Percentiles rank a stretch among this genome's conserved stretches.
These are phyloP conservation scores for Trametes coccinea DNA, from an alignment of 768 basidiomycete species.

Conservation along the genomic window DNA sequence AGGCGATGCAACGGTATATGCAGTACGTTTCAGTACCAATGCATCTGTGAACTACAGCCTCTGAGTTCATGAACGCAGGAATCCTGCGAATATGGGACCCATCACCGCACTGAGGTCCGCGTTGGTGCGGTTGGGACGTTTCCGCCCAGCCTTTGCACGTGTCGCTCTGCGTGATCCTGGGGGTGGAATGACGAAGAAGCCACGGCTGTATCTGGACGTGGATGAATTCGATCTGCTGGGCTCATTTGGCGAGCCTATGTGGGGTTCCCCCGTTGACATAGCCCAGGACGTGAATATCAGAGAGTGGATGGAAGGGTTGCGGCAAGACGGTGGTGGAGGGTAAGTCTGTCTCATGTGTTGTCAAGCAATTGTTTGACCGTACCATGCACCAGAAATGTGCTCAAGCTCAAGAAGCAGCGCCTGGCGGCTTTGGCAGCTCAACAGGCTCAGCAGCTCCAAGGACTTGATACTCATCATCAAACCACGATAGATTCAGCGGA, in stretches of 20 bases:
- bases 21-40: slow-evolving; percentile 27
- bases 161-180: slow-evolving; percentile 43
- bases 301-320: slow-evolving; percentile 59
- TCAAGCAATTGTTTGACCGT: neutral
- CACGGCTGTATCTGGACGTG: slow-evolving; percentile 58
- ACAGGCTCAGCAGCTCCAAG: neutral
- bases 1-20: slow-evolving; percentile 48
- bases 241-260: slow-evolving; percentile 44
- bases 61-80: slow-evolving; percentile 5
- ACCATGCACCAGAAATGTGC: slow-evolving; percentile 37
- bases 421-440: neutral
- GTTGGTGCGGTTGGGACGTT: slow-evolving; percentile 48
- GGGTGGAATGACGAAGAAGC: slow-evolving; percentile 40
- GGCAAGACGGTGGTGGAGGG: slow-evolving; percentile 60
- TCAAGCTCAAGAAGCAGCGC: slow-evolving; percentile 46
- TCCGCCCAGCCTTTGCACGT: slow-evolving; percentile 52
- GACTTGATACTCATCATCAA: neutral
- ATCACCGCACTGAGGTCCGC: slow-evolving; percentile 50
- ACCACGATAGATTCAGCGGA: slow-evolving; percentile 9
- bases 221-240: slow-evolving; percentile 44
- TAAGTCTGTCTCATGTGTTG: slow-evolving; percentile 35
- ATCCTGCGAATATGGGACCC: slow-evolving; percentile 26
- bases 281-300: slow-evolving; percentile 40
- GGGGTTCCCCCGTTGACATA: slow-evolving; percentile 53
- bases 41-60: too few species aligned